Evolutionary conservation across 257 asterid genomes (phyloP).

Genomic region (Leptodermis oblonga): DNA sequence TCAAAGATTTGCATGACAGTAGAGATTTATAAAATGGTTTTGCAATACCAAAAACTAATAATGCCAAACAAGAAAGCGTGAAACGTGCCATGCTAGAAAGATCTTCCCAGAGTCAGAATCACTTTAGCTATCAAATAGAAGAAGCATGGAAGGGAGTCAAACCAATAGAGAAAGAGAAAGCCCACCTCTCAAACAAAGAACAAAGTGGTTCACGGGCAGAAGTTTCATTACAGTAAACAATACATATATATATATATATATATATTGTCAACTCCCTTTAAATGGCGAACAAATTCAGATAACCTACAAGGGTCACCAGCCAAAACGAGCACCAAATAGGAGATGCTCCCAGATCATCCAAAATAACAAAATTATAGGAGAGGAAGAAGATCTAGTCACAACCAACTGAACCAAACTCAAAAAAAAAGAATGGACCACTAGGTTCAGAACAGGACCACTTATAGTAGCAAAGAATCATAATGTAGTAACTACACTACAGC

Average conservation of each 20-base stretch:
- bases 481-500: slow-evolving; percentile 17
- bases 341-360: background rate
- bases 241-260: background rate
- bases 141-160: background rate
- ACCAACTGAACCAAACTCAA: background rate
- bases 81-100: background rate
- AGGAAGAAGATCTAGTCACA: background rate
- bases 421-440: slow-evolving; percentile 10
- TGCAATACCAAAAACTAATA: background rate
- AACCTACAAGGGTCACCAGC: background rate
- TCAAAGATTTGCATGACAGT: background rate
- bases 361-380: too few species aligned
- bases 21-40: background rate
- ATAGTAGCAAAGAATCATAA: slow-evolving; percentile 4
- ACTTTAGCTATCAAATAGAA: background rate
- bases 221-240: background rate
- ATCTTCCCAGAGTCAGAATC: background rate
- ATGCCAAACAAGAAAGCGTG: background rate
- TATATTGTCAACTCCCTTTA: slow-evolving; percentile 3
- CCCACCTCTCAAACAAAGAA: background rate
- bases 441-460: slow-evolving; percentile 10
- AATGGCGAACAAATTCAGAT: background rate
- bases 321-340: background rate
- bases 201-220: background rate
- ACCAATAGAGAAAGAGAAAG: background rate